These are phyloP conservation scores for Bretschneidera sinensis DNA, from an alignment of 345 rosid species.

Conservation along the genomic window DNA sequence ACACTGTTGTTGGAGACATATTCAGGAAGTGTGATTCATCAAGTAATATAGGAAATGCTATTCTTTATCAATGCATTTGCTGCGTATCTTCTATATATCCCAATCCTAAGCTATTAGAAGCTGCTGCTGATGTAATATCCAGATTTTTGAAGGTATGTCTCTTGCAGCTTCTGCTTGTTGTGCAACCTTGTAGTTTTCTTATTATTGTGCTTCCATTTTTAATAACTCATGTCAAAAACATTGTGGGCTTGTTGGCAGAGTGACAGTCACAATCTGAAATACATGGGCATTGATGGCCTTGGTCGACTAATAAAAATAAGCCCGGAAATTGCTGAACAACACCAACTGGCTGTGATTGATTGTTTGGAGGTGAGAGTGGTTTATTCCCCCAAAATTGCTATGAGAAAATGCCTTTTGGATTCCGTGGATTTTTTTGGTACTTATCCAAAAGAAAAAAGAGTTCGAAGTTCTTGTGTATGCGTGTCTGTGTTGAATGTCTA, in stretches of 20 bases:
- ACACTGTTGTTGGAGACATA: slow-evolving; percentile 85
- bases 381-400: not conserved
- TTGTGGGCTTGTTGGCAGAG: slow-evolving; percentile 52
- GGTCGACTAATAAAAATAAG: slow-evolving; percentile 85
- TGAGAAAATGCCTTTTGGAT: not conserved
- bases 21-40: slow-evolving; percentile 83
- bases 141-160: slow-evolving; percentile 79
- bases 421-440: not conserved
- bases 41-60: slow-evolving; percentile 92
- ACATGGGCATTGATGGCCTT: slow-evolving; percentile 96
- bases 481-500: not conserved
- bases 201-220: slow-evolving; percentile 1
- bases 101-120: slow-evolving; percentile 74
- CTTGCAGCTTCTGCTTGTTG: slow-evolving; percentile 5
- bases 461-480: not conserved
- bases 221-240: slow-evolving; percentile 15
- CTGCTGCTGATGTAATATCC: slow-evolving; percentile 85
- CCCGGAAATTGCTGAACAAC: slow-evolving; percentile 96
- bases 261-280: slow-evolving; percentile 91
- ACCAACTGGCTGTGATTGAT: slow-evolving; percentile 96
- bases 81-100: slow-evolving; percentile 88
- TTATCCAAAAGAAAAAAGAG: not conserved
- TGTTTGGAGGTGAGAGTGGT: slow-evolving; percentile 81
- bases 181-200: too few relatives aligned
- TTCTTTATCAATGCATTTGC: slow-evolving; percentile 82